Evolutionary conservation across 2,329 filamentous ascomycete species (phyloP).

Genomic region (Colletotrichum abscissum): DNA sequence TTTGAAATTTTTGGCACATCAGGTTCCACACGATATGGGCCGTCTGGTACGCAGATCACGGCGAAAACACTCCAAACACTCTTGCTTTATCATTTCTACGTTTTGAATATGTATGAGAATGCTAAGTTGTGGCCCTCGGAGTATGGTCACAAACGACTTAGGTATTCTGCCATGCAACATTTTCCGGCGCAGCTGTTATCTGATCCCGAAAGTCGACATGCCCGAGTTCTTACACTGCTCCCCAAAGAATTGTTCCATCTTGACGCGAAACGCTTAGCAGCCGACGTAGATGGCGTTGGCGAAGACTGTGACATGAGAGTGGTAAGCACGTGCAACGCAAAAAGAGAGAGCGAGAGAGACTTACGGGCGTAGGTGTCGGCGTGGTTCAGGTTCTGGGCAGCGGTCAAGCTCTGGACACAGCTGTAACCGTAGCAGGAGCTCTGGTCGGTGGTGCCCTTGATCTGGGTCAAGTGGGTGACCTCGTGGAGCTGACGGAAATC

Average conservation of each 20-base stretch:
- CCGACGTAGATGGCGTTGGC: slow-evolving; percentile 46
- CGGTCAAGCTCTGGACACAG: slow-evolving; percentile 61
- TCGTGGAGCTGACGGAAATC: slow-evolving; percentile 62
- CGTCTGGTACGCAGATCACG: too few relatives aligned
- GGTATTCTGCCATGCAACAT: not conserved
- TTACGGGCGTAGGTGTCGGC: slow-evolving; percentile 65
- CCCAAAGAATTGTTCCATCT: not conserved
- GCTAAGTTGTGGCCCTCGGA: not conserved
- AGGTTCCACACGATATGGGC: too few relatives aligned
- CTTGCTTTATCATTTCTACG: not conserved
- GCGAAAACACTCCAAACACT: too few relatives aligned
- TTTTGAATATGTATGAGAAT: not conserved
- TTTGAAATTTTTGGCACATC: not conserved
- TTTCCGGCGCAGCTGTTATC: not conserved
- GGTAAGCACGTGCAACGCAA: slow-evolving; percentile 37
- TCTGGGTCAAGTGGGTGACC: slow-evolving; percentile 69
- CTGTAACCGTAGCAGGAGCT: slow-evolving; percentile 64
- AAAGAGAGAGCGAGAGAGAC: too few relatives aligned
- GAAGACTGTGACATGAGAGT: slow-evolving; percentile 35
- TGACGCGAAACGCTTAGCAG: slow-evolving; percentile 45
- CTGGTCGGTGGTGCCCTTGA: slow-evolving; percentile 69
- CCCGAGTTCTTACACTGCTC: not conserved
- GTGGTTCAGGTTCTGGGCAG: slow-evolving; percentile 66
- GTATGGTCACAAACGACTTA: not conserved
- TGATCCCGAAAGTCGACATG: not conserved